Evolutionary conservation across 148 eudicot species (phyloP), one percentile per base, ranked within the genome.

Genomic region (Camellia japonica): DNA sequence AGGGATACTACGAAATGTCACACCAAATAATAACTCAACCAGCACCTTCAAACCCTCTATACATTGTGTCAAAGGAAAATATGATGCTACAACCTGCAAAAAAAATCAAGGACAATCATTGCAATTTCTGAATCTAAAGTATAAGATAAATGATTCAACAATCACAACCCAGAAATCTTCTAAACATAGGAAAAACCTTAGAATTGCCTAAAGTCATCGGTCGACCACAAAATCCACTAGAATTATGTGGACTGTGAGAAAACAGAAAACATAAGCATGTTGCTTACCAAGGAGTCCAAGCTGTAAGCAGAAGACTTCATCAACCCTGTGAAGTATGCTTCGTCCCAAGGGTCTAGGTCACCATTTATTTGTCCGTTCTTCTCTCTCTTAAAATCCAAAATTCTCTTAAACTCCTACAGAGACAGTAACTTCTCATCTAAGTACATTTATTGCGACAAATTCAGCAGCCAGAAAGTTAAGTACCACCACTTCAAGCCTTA

Each of bases 261-360:
- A 60, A 61, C 55, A 30, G 16, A 75, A 30, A 68, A 80, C 14
- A 6, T 11, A 58, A 58, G 73, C 6, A 58, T 15, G 58, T 61
- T 52, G 76, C 88, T 87, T 84, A 95, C 99, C 20, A 90, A 84
- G 78, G 91, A 84, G 85, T 95, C 91, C 86, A 93, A 86, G 82
- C 88, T 84, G 72, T 87, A 87, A 71, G 81, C 84, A 63, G 92
- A 88, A 75, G 95, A 87, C 85, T 91, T 95, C 90, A 95, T 91
- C 90, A 89, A 80, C 63, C 93, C 84, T 16, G 98, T 88, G 80
- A 82, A 92, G 85, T 95, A 92, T 64, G 91, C 84, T 86, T 95
- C 99, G 71, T 95, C 99, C 99, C 99, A 95, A 38, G 99, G 95
- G 84, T 95, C 98, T 75, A 95, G 81, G 67, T 88, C 98, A 56